Conservation (phyloP, 2,329 filamentous ascomycete species). For the Raffaelea arxii region DNA sequence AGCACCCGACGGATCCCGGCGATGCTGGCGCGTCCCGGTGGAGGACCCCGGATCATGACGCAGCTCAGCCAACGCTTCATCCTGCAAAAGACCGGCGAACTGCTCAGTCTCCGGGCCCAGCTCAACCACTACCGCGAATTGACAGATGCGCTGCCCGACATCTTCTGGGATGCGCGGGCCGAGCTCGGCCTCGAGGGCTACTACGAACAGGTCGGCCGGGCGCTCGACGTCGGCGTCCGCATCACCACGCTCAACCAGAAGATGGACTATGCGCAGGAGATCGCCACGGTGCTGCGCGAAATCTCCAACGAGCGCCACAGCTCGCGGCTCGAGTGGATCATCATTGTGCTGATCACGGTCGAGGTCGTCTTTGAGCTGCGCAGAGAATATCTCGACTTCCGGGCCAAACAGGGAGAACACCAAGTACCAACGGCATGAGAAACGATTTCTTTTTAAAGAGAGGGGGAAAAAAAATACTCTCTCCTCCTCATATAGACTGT, state of each 20-base stretch:
- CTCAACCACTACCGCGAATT: constrained; percentile 95
- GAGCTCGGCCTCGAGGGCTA: constrained; percentile 88
- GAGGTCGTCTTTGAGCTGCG: constrained; percentile 85
- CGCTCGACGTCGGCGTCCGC: constrained; percentile 81
- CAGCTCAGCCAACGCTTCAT: constrained; percentile 68
- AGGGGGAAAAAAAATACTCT: no score
- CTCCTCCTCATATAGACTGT: no score
- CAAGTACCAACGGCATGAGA: no score
- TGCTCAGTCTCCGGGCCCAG: constrained; percentile 80
- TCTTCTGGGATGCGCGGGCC: constrained; percentile 90
- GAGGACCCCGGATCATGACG: neutral
- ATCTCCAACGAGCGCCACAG: constrained; percentile 86
- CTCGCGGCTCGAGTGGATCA: constrained; percentile 84
- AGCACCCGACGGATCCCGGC: constrained; percentile 75
- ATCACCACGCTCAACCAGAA: constrained; percentile 87
- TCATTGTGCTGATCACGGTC: constrained; percentile 85
- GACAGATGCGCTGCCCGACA: constrained; percentile 86
- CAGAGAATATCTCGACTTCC: constrained; percentile 42
- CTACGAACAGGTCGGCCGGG: constrained; percentile 86
- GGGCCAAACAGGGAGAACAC: no score
- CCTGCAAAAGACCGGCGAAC: constrained; percentile 84
- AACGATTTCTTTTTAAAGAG: no score
- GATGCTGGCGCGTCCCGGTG: constrained; percentile 49
- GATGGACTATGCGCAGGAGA: constrained; percentile 96
- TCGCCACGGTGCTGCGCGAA: constrained; percentile 79